A percentile compares a stretch with the other conserved stretches of the same genome.
These are phyloP conservation scores for Mycena floridula DNA, from an alignment of 768 basidiomycete species.

Conservation along the genomic window DNA sequence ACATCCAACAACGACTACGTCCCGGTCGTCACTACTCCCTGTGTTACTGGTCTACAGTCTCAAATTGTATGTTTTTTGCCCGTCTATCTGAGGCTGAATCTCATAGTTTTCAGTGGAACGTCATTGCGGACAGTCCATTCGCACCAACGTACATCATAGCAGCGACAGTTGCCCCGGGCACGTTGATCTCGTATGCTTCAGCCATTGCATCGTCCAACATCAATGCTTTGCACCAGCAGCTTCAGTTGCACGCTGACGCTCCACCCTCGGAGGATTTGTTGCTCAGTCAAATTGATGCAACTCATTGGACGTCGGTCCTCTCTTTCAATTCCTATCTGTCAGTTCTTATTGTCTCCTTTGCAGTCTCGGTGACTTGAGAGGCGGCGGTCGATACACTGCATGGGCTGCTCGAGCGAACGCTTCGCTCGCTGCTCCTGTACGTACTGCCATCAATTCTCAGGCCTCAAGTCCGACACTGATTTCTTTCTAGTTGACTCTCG, in stretches of 20 bases:
- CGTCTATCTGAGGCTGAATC: neutral
- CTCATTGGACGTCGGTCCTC: neutral
- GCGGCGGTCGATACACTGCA: neutral
- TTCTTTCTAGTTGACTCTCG: neutral
- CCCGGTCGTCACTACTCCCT: neutral
- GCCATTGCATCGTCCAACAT: neutral
- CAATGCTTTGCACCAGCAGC: conserved; percentile 1
- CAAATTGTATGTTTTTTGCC: neutral
- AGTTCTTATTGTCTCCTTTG: neutral
- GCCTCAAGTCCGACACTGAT: conserved; percentile 24
- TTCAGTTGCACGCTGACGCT: neutral
- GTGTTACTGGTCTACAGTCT: neutral
- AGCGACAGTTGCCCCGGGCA: neutral
- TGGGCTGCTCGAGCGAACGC: conserved; percentile 1
- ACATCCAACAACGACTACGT: conserved; percentile 1
- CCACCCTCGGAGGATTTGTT: neutral
- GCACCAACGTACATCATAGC: neutral
- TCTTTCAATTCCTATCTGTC: neutral
- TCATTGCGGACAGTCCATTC: neutral
- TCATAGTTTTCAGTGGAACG: neutral
- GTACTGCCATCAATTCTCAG: neutral
- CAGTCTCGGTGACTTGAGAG: neutral
- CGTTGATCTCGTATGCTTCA: neutral
- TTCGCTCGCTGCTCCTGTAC: neutral
- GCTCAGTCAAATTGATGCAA: neutral